Base-by-base conservation (phyloP, 2,329 filamentous ascomycete species). In the Domatiomyces catenatus region DNA sequence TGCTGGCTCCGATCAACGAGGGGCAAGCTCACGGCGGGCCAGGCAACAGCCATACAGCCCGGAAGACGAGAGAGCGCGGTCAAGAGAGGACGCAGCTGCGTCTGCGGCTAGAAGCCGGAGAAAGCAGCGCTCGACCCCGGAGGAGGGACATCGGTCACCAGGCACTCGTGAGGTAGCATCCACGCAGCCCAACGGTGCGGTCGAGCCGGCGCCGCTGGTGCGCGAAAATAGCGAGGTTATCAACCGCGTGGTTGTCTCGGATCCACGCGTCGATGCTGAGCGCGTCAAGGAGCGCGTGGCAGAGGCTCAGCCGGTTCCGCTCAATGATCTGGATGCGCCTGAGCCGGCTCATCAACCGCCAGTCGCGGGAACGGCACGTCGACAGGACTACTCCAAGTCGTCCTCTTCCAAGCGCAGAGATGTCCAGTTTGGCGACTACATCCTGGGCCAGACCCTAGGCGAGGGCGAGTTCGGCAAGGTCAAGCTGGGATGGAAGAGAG, bases 401-500 rank as follows among this genome's bases (percentile, higher is more conserved):
- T 39, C 32, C 10, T 54, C 61, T 15, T 69, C 71, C 18, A 69
- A 71, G 26, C 69, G 75, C 53, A 94, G 93, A 71, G 80, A 84
- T 57, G 88, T 84, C 43, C 89, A 86, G 58, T 96, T 98, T 64
- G 90, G 90, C 53, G 88, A 95, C 56, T 98, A 96, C 67, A 87
- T 94, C 54, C 76, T 98, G 2, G 92, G 92, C 36, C 90, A 94
- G 66, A 96, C 90, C 2, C 83, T 98, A 47, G 92, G 92, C 47
- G 92, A 98, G 71, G 92, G 92, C 55, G 92, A 98, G 68, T 98
- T 98, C 65, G 92, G 92, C 58, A 98, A 98, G 66, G 92, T 98
- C 61, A 96, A 95, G 68, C 80, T 96, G 63, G 92, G 92, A 22
- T 98, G 92, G 92, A 96, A 95, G 68, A 85, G 87, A 65, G 89